phyloP scores from a whole-genome alignment of 306 rosid genomes.

The Trifolium dubium region DNA sequence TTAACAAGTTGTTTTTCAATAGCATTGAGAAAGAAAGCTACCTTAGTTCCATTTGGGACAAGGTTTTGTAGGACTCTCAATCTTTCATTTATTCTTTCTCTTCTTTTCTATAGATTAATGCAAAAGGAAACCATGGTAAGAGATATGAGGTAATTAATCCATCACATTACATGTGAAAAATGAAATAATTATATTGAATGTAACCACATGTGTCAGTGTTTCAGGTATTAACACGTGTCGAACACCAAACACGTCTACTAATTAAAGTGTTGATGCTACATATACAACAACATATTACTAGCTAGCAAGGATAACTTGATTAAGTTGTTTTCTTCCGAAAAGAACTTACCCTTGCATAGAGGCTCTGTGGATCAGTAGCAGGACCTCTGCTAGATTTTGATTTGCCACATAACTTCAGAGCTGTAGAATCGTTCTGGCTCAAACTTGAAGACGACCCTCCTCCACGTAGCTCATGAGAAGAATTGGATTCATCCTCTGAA shows the following conservation, averaged over 20 bases:
- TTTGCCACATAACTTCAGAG: slow-evolving; percentile 53
- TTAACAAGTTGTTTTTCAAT: background rate
- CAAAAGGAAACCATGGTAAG: slow-evolving; percentile 12
- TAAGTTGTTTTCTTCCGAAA: background rate
- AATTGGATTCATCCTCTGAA: slow-evolving; percentile 73
- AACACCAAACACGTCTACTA: background rate
- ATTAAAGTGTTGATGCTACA: background rate
- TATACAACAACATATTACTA: background rate
- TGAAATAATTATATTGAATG: background rate
- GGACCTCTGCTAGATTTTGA: slow-evolving; percentile 69
- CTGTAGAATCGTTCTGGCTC: slow-evolving; percentile 43
- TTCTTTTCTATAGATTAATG: slow-evolving; percentile 70
- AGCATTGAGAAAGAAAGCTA: slow-evolving; percentile 29
- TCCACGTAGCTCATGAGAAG: slow-evolving; percentile 58
- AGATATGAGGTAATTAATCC: background rate
- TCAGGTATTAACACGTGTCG: background rate
- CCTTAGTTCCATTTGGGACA: slow-evolving; percentile 91
- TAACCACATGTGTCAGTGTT: background rate
- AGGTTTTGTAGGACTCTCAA: slow-evolving; percentile 68
- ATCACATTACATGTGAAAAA: background rate
- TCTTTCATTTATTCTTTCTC: slow-evolving; percentile 84
- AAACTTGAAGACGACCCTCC: slow-evolving; percentile 54
- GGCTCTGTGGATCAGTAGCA: slow-evolving; percentile 87
- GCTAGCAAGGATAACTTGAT: slow-evolving; percentile 15
- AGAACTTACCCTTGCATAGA: slow-evolving; percentile 77